Evolutionary conservation across 2,329 filamentous ascomycete species (phyloP).

Genomic region (Fusarium fujikuroi): DNA sequence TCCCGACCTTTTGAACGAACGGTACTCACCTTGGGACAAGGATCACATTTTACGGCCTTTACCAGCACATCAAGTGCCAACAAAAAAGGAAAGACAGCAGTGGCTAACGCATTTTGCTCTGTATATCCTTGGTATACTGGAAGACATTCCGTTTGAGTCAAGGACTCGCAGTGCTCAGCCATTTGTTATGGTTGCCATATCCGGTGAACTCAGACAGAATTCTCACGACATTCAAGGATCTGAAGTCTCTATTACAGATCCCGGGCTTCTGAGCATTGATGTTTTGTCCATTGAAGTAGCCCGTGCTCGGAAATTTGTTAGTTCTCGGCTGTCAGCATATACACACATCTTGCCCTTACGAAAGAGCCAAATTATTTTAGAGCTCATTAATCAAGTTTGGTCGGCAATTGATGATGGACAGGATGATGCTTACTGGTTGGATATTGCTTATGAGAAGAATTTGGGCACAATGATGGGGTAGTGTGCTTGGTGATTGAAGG

Average conservation of each 20-base stretch:
- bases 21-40: neutral
- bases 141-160: conserved; percentile 2
- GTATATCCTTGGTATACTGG: neutral
- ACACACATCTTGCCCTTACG: neutral
- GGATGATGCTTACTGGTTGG: conserved; percentile 4
- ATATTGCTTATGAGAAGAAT: conserved; percentile 10
- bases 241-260: neutral
- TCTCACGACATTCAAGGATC: too few relatives aligned
- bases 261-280: neutral
- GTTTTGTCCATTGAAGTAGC: neutral
- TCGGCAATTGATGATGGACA: neutral
- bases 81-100: neutral
- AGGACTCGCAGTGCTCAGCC: conserved; percentile 10
- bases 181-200: conserved; percentile 8
- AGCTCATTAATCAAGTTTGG: conserved; percentile 12
- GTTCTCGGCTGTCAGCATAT: neutral
- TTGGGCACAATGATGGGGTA: conserved; percentile 5
- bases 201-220: neutral
- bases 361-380: neutral
- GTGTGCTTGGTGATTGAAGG: neutral
- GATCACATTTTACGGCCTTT: neutral
- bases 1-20: conserved; percentile 3
- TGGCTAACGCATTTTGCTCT: conserved; percentile 2
- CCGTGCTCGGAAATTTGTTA: neutral
- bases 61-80: neutral